Conservation (phyloP, 148 eudicot species). For the Dianthus caryophyllus region DNA sequence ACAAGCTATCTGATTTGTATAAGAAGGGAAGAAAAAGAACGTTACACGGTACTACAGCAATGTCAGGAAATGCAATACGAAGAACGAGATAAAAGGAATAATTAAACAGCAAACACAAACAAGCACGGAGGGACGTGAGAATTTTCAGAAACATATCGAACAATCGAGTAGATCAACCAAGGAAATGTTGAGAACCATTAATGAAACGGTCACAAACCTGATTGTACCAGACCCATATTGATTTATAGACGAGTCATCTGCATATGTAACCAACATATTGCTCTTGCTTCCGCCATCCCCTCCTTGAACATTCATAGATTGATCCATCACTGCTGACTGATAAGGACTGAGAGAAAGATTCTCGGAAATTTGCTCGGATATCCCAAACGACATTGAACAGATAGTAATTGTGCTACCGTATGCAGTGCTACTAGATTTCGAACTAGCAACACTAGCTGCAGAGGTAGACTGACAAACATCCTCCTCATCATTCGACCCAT, state of each 20-base stretch:
- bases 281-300: slow-evolving; percentile 37
- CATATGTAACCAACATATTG: slow-evolving; percentile 33
- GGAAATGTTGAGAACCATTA: background rate
- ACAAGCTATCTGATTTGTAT: slow-evolving; percentile 1
- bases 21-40: background rate
- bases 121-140: background rate
- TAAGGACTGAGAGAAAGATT: slow-evolving; percentile 46
- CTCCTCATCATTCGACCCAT: slow-evolving; percentile 43
- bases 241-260: slow-evolving; percentile 36
- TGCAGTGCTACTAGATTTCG: slow-evolving; percentile 56
- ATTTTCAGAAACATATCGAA: background rate
- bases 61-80: background rate
- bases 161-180: background rate
- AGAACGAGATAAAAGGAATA: background rate
- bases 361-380: slow-evolving; percentile 35
- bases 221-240: slow-evolving; percentile 41
- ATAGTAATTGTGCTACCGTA: slow-evolving; percentile 52
- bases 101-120: background rate
- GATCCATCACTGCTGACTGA: slow-evolving; percentile 57
- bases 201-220: slow-evolving; percentile 45
- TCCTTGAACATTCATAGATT: slow-evolving; percentile 32
- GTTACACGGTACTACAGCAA: too few species aligned
- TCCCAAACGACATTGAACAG: slow-evolving; percentile 56
- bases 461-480: slow-evolving; percentile 46
- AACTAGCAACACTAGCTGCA: slow-evolving; percentile 48